A percentile compares a stretch with the other conserved stretches of the same genome.
phyloP scores from a whole-genome alignment of 1,284 basidiomycete genomes.

The Omphalotus olearius region DNA sequence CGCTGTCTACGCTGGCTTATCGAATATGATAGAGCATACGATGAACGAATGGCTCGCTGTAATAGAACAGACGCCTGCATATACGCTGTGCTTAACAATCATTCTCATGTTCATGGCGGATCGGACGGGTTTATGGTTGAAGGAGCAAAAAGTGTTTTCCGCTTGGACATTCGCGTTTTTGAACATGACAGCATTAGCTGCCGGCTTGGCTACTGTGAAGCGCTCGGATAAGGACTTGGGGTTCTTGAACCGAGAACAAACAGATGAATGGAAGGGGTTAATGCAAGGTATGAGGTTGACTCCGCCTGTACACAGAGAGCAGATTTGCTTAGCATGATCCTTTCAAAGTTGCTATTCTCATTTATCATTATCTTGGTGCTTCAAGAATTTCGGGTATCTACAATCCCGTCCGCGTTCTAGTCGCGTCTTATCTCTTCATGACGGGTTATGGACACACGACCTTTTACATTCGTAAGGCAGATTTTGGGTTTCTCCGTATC shows the following conservation, averaged over 20 bases:
- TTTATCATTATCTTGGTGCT: constrained; percentile 87
- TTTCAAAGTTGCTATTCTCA: constrained; percentile 70
- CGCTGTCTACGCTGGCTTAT: neutral
- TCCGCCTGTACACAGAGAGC: neutral
- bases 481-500: constrained; percentile 76
- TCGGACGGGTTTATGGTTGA: constrained; percentile 78
- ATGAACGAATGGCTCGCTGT: constrained; percentile 4
- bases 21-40: constrained; percentile 3
- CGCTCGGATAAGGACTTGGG: constrained; percentile 78
- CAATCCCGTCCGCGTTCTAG: constrained; percentile 83
- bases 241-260: constrained; percentile 86
- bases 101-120: constrained; percentile 75
- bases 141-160: constrained; percentile 83
- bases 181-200: constrained; percentile 45
- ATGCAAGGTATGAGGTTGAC: constrained; percentile 73
- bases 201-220: constrained; percentile 65
- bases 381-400: constrained; percentile 88
- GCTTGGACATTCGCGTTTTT: constrained; percentile 63
- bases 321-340: neutral
- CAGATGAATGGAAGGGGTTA: constrained; percentile 96
- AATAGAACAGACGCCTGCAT: constrained; percentile 34
- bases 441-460: constrained; percentile 73
- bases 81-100: constrained; percentile 65
- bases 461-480: constrained; percentile 82
- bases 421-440: constrained; percentile 85